phyloP scores from a whole-genome alignment of 495 filamentous ascomycete genomes.

The Talaromyces stipitatus region DNA sequence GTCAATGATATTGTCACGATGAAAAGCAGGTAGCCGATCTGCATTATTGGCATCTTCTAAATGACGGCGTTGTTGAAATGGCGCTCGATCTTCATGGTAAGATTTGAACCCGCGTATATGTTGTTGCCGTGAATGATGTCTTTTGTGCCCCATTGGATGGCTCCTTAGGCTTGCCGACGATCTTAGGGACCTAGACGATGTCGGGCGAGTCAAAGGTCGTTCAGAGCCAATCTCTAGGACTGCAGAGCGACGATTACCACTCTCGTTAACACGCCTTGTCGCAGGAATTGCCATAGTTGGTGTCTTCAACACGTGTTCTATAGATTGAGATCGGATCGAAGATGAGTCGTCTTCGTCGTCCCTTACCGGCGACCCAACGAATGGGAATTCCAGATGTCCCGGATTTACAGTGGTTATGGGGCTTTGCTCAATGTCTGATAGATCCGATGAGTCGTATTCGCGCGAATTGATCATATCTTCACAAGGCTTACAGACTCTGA shows the following conservation, averaged over 20 bases:
- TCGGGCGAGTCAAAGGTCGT: slow-evolving; percentile 65
- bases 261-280: slow-evolving; percentile 73
- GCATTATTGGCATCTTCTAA: slow-evolving; percentile 55
- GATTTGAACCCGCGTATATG: slow-evolving; percentile 51
- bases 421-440: slow-evolving; percentile 66
- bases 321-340: slow-evolving; percentile 37
- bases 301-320: slow-evolving; percentile 39
- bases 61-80: slow-evolving; percentile 66
- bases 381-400: slow-evolving; percentile 14
- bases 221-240: slow-evolving; percentile 85
- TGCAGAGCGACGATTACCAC: slow-evolving; percentile 73
- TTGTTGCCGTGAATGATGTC: slow-evolving; percentile 82
- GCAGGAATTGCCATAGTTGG: slow-evolving; percentile 81
- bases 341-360: slow-evolving; percentile 38
- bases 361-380: neutral
- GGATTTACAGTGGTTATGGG: slow-evolving; percentile 28
- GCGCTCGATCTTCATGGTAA: slow-evolving; percentile 70
- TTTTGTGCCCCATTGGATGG: slow-evolving; percentile 68
- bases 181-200: slow-evolving; percentile 89
- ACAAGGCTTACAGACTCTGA: slow-evolving; percentile 94
- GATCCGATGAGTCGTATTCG: slow-evolving; percentile 85
- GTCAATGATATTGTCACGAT: slow-evolving; percentile 97
- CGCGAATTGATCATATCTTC: slow-evolving; percentile 84
- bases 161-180: slow-evolving; percentile 55
- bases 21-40: slow-evolving; percentile 77